Evolutionary conservation across 495 filamentous ascomycete genomes (phyloP).

Genomic region (Coniosporium apollinis): DNA sequence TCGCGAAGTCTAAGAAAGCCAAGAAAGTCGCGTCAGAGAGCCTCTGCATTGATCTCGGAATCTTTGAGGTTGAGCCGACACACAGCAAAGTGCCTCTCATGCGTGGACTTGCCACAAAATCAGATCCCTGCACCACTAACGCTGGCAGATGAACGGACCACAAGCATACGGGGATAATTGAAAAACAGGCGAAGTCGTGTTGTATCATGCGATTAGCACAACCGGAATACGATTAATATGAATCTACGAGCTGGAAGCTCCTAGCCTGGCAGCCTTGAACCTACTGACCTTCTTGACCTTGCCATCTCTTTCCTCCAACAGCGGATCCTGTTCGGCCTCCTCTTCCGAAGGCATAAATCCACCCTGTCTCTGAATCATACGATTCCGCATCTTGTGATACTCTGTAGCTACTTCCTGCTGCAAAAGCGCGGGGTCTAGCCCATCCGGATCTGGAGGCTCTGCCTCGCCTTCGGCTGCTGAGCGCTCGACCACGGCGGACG

Average conservation of each 20-base stretch:
- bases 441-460: constrained; percentile 41
- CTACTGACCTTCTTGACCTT: constrained; percentile 59
- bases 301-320: constrained; percentile 50
- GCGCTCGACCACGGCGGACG: constrained; percentile 47
- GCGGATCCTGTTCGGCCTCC: constrained; percentile 42
- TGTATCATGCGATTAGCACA: too few relatives aligned
- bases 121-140: too few relatives aligned
- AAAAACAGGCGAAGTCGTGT: too few relatives aligned
- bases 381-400: constrained; percentile 63
- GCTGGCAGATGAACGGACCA: too few relatives aligned
- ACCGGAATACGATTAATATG: too few relatives aligned
- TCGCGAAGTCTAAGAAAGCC: constrained; percentile 27
- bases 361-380: constrained; percentile 60
- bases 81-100: too few relatives aligned
- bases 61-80: constrained; percentile 2
- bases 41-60: constrained; percentile 40
- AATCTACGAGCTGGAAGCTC: too few relatives aligned
- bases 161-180: too few relatives aligned
- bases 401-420: constrained; percentile 63
- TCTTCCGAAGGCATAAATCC: constrained; percentile 46
- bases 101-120: too few relatives aligned
- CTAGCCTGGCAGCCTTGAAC: constrained; percentile 80
- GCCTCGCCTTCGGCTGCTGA: constrained; percentile 13
- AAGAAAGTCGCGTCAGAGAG: constrained; percentile 41
- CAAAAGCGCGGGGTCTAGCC: constrained; percentile 54